These are phyloP conservation scores for Gloeostereum incarnatum DNA, from an alignment of 768 basidiomycete genomes.

Conservation along the genomic window DNA sequence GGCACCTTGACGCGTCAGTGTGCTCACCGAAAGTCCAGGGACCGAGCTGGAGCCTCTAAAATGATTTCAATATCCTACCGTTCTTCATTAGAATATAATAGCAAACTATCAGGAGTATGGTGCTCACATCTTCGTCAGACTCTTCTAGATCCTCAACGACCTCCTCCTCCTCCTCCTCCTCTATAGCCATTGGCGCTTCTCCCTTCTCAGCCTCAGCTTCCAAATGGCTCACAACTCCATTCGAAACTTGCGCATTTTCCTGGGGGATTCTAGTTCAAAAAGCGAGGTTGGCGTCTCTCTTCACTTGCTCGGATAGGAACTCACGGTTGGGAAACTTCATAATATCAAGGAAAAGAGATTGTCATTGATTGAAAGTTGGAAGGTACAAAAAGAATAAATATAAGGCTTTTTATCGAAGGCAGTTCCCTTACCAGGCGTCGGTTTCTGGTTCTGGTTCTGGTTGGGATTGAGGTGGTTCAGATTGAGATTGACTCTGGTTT, in stretches of 20 bases:
- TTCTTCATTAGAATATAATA: slow-evolving; percentile 5
- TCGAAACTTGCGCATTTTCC: slow-evolving; percentile 32
- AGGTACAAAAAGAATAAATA: slow-evolving; percentile 17
- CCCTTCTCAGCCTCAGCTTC: slow-evolving; percentile 38
- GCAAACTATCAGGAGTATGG: not conserved
- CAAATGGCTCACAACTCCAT: slow-evolving; percentile 39
- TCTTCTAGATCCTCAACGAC: slow-evolving; percentile 32
- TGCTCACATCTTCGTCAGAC: slow-evolving; percentile 30
- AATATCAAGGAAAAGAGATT: slow-evolving; percentile 25
- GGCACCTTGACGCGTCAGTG: slow-evolving; percentile 1
- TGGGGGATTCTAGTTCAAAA: slow-evolving; percentile 24
- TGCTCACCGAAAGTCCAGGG: slow-evolving; percentile 64
- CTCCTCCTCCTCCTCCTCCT: slow-evolving; percentile 25
- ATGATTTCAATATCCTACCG: slow-evolving; percentile 83
- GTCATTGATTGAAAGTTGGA: slow-evolving; percentile 24
- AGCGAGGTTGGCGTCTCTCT: slow-evolving; percentile 15
- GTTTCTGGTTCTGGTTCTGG: no score
- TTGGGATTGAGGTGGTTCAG: no score
- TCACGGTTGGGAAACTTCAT: slow-evolving; percentile 61
- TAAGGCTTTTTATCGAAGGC: slow-evolving; percentile 19
- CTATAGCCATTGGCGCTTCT: slow-evolving; percentile 23
- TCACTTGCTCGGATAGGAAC: slow-evolving; percentile 23
- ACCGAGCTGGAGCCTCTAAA: slow-evolving; percentile 68
- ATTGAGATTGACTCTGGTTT: slow-evolving; percentile 20
- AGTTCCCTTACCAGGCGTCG: slow-evolving; percentile 39